Base-by-base conservation (phyloP, 345 rosid species). In the Moricandia moricandioides region DNA sequence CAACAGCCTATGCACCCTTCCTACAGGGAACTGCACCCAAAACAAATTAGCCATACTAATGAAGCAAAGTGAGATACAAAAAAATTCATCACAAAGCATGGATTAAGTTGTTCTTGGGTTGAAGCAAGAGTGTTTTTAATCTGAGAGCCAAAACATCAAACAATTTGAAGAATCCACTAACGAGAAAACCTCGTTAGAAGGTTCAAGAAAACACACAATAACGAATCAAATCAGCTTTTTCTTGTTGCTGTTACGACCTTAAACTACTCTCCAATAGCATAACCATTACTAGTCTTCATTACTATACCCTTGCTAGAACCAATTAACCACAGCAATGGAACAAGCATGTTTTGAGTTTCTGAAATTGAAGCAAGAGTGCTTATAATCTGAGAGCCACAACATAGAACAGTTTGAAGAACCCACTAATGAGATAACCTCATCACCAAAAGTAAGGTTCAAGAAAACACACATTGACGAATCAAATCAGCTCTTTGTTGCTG, bases 1-100 rank as follows among this genome's bases (percentile, higher is more conserved):
- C 65, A 88, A 79, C 58, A 83, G 85, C 0, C 93, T 85, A 74
- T 88, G 93, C 18, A 88, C 86, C 56, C 91, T 82, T 43, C 91
- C 91, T 8, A 87, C 91, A 0, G 93, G 91, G 56, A 88, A 87
- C 93, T 88, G 76, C 62, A 78, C 37, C 65, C 10, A 16, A 24
- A 12, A 11, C 8, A 3, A 12, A 37, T 55, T 9, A 55, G 59
- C 30, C 5, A 16, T 7, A 64, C 11, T 13, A 67, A 43, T 4
- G 43, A 5, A 6, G 34, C 35, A 65, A 56, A 5, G 24, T 64
- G 2, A 52, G 13, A 26, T 14, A 24, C 51, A 59, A 0, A 57
- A 16, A 39, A 37, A 21, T 55, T 55, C 21, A 69, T 14, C 26
- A 37, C 0, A 69, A 18, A 61, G 75, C 35, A 18, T 21, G 24